Conservation (phyloP, 192 early-diverging fungal species). For the Haplosporangium gracile region DNA sequence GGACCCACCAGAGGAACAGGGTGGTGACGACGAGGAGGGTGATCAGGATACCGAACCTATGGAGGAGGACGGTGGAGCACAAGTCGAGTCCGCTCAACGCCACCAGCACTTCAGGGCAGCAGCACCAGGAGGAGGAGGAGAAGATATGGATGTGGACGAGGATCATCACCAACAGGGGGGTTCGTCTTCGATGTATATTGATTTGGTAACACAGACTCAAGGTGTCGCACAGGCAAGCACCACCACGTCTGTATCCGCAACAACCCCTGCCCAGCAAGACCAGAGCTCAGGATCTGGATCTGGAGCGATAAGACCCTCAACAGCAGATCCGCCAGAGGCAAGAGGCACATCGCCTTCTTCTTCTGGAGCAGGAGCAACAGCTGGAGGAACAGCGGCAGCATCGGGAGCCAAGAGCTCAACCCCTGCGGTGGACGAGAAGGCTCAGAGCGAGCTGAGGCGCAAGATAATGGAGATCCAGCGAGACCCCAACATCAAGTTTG, state of each 20-base stretch:
- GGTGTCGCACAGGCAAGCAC: background rate
- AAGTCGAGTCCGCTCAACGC: background rate
- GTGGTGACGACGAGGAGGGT: background rate
- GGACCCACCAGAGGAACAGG: background rate
- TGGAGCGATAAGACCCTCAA: background rate
- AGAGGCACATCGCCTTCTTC: background rate
- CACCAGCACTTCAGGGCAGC: background rate
- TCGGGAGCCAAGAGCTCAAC: background rate
- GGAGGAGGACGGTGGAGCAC: background rate
- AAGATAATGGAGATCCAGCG: conserved; percentile 78
- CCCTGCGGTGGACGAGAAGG: conserved; percentile 48
- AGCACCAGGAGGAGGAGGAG: background rate
- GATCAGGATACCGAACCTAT: conserved; percentile 3
- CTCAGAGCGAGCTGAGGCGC: conserved; percentile 64
- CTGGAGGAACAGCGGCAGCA: background rate
- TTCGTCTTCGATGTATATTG: background rate
- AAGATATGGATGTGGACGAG: conserved; percentile 26
- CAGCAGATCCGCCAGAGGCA: background rate
- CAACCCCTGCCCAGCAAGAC: background rate
- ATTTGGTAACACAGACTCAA: background rate
- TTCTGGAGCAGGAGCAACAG: background rate
- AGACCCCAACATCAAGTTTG: conserved; percentile 62
- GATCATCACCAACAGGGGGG: background rate
- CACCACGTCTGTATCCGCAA: background rate
- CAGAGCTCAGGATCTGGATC: background rate